Evolutionary conservation across 768 basidiomycete species (phyloP), one percentile per base, ranked within the genome.

Genomic region (Lanmaoa rubissima): DNA sequence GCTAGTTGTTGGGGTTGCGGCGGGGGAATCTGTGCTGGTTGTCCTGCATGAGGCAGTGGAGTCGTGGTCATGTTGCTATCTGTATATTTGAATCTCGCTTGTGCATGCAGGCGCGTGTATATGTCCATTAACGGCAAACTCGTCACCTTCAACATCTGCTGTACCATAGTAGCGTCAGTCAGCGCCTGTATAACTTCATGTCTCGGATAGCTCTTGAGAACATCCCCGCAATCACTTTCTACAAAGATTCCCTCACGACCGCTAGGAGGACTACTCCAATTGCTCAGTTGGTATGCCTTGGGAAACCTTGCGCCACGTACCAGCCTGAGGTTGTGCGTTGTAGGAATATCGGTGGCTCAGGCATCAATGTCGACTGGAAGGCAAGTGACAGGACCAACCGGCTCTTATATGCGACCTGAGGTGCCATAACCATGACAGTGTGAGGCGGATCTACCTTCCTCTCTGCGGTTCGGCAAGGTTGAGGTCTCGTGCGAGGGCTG

Each of bases 401-500:
- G 36, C 46, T 48, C 47, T 43, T 32, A 14, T 44, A 55, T 57
- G 49, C 34, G 31, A 55, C 35, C 56, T 61, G 47, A 64, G 39
- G 42, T 53, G 17, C 48, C 48, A 45, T 38, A 17, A 50, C 31
- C 58, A 19, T n/a, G 53, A 21, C 61, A 94, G 88, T 97, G 94
- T 66, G 88, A 93, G 71, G 88, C 93, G 36, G 94, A 98, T 68
- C 76, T 98, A 7, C 95, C 94, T 10, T 85, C 86, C 48, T 76
- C 84, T 10, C 70, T 96, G 52, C 81, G 94, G 17, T 88, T 98
- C 53, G 95, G 95, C 16, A 81, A 83, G 60, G 87, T 96, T 0
- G 84, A 90, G 61, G 85, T 98, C 1, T 87, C 85, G 17, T 98
- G 95, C 64, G 95, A 98, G 76, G 95, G 95, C 24, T 98, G 90